A percentile compares a stretch with the other conserved stretches of the same genome.
Conservation (phyloP, 2,329 filamentous ascomycete species). For the Penicillium vulpinum region DNA sequence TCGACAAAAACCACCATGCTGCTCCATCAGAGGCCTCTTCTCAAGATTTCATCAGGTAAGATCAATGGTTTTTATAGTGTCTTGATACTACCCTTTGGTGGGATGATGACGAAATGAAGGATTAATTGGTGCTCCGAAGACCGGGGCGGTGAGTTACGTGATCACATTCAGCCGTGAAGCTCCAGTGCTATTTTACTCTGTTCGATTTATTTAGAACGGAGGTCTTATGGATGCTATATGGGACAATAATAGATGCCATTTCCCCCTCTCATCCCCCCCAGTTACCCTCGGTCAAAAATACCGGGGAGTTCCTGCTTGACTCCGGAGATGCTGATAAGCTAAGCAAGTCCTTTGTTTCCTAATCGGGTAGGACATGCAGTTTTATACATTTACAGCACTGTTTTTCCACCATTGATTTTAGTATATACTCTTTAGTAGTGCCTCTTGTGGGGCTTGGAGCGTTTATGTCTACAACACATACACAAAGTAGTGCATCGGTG, state of each 20-base stretch:
- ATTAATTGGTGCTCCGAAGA: constrained; percentile 5
- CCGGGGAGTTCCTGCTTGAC: background rate
- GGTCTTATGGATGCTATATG: background rate
- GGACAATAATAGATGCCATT: background rate
- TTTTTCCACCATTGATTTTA: too few relatives aligned
- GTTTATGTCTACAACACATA: too few relatives aligned
- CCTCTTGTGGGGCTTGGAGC: too few relatives aligned
- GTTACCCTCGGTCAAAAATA: background rate
- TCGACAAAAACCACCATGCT: constrained; percentile 53
- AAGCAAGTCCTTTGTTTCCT: too few relatives aligned
- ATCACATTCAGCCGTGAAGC: background rate
- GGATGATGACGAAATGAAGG: constrained; percentile 31
- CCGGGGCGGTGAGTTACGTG: constrained; percentile 5
- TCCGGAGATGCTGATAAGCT: background rate
- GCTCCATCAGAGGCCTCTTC: constrained; percentile 24
- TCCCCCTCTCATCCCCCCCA: too few relatives aligned
- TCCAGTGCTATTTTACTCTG: background rate
- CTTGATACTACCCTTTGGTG: too few relatives aligned
- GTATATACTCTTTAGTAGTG: background rate
- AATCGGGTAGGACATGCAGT: background rate
- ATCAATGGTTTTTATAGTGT: constrained; percentile 9
- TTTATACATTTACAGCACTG: background rate
- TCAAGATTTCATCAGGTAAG: constrained; percentile 26
- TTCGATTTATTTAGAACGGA: background rate
- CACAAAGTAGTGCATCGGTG: too few relatives aligned